These are phyloP conservation scores for Leccinum variabile DNA, from an alignment of 1,284 basidiomycete genomes.

Conservation along the genomic window DNA sequence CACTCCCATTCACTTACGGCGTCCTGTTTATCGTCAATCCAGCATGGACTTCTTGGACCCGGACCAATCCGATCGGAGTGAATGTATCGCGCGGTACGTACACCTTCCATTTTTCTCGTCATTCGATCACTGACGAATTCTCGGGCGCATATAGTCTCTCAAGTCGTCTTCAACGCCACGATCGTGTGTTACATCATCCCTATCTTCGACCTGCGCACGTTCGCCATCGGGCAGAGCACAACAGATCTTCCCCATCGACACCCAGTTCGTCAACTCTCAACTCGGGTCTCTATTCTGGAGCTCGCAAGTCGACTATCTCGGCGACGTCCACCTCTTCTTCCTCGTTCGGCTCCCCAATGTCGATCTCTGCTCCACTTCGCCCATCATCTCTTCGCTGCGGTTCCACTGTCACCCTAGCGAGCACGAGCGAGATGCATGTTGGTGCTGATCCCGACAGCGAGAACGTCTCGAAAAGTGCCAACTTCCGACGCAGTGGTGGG, in stretches of 20 bases:
- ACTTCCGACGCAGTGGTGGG: slow-evolving; percentile 18
- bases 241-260: slow-evolving; percentile 52
- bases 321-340: slow-evolving; percentile 30
- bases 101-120: slow-evolving; percentile 2
- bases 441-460: slow-evolving; percentile 25
- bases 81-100: slow-evolving; percentile 60
- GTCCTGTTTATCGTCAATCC: slow-evolving; percentile 73
- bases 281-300: slow-evolving; percentile 21
- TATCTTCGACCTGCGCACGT: slow-evolving; percentile 51
- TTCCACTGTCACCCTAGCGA: slow-evolving; percentile 35
- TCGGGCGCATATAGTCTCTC: slow-evolving; percentile 51
- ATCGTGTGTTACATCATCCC: slow-evolving; percentile 59
- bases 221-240: slow-evolving; percentile 33
- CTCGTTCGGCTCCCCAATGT: slow-evolving; percentile 37
- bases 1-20: slow-evolving; percentile 35
- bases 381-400: slow-evolving; percentile 37
- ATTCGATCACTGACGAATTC: slow-evolving; percentile 12
- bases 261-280: slow-evolving; percentile 68
- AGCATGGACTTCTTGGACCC: slow-evolving; percentile 80
- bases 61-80: slow-evolving; percentile 45
- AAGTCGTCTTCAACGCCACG: slow-evolving; percentile 64
- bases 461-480: slow-evolving; percentile 11
- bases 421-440: slow-evolving; percentile 36
- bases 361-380: slow-evolving; percentile 36
- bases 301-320: slow-evolving; percentile 35